Base-by-base conservation (phyloP, 177 flowering plant genomes). In the Vitis hybrid region DNA sequence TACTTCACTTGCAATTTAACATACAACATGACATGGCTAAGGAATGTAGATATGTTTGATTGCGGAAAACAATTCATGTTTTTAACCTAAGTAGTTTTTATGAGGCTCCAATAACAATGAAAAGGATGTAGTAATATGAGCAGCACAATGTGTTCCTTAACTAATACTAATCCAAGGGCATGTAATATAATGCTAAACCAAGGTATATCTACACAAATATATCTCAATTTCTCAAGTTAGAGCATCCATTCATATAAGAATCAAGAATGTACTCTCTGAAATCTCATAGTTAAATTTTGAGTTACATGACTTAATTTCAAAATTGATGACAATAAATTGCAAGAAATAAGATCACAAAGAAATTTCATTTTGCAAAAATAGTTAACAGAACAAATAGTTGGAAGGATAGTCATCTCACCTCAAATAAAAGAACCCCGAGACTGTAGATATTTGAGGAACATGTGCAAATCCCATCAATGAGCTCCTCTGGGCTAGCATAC, bases 361-460 rank as follows among this genome's bases (percentile, higher is more conserved):
- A 45, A 1, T 19, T 15, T 39, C 45, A 39, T 48, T 15, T 19
- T 54, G 13, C 13, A 34, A 13, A 13, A 10, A 15, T n/a, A 60
- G 17, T 10, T 66, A 45, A 56, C 18, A 57, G 59, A 67, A 48
- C 66, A 54, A 26, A 7, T 51, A 39, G 45, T 39, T 39, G 45
- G 45, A 4, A 39, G 45, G 1, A 39, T 39, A 39, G 45, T 39
- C 45, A 39, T 48, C 75, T 51, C 34, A 78, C 86, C 86, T 83
- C 83, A 70, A 83, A 83, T 8, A 83, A 72, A 64, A 83, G 78
- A 60, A 83, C 77, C n/a, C 86, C 86, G 3, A 83, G 79, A 23
- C 75, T 4, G 64, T 80, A 83, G 17, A 79, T 76, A 68, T 80
- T 76, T n/a, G 86, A 76, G 34, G 74, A 60, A 69, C 63, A 64